Percentiles rank a stretch among this genome's conserved stretches.
Evolutionary conservation across 805 yeast species (phyloP).

Genomic region (Debaryomyces tyrocola): DNA sequence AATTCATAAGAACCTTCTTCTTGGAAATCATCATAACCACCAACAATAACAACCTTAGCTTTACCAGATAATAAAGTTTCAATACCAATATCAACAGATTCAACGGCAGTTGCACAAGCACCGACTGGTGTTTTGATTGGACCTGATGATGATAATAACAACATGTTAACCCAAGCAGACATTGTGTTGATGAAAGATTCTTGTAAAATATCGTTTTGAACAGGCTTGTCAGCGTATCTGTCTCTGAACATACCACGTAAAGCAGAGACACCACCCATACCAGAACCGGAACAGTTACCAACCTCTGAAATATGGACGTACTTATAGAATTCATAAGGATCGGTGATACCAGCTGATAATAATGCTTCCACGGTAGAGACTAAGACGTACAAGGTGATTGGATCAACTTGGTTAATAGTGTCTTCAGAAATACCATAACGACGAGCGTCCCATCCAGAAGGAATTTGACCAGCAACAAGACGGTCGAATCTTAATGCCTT

Average conservation of each 20-base stretch:
- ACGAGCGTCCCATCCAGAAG: conserved; percentile 97
- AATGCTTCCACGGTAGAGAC: conserved; percentile 96
- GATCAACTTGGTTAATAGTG: conserved; percentile 91
- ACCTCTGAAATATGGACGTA: conserved; percentile 98
- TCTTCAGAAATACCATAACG: conserved; percentile 95
- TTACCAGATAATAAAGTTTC: conserved; percentile 92
- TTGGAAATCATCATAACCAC: conserved; percentile 99
- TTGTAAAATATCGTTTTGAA: conserved; percentile 95
- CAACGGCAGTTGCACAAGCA: conserved; percentile 99
- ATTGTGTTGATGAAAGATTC: conserved; percentile 98
- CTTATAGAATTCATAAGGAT: conserved; percentile 97
- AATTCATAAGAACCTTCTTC: conserved; percentile 98
- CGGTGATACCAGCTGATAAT: conserved; percentile 91
- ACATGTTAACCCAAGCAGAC: conserved; percentile 99
- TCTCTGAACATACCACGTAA: conserved; percentile 97
- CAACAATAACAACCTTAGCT: conserved; percentile 94
- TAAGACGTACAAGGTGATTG: conserved; percentile 86
- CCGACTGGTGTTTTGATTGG: conserved; percentile 99
- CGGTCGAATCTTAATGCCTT: conserved; percentile 79
- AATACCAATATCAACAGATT: conserved; percentile 93
- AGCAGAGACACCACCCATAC: conserved; percentile 99
- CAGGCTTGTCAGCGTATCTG: conserved; percentile 88
- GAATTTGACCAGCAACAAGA: conserved; percentile 89
- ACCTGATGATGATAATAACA: conserved; percentile 94
- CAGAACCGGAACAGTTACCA: conserved; percentile 99